phyloP scores from a whole-genome alignment of 2,329 filamentous ascomycete genomes.

The Cercospora canescens region DNA sequence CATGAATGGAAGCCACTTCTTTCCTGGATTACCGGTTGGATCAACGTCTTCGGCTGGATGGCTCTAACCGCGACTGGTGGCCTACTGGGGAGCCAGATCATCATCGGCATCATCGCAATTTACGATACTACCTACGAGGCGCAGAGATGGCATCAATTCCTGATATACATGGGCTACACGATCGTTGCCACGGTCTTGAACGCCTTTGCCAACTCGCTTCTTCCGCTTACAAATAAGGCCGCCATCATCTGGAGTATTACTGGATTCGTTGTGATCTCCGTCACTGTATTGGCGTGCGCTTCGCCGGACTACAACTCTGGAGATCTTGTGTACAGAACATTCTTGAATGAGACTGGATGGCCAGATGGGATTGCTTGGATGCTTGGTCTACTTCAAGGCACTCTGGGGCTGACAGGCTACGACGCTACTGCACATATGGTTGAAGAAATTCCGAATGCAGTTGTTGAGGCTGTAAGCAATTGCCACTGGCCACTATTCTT shows the following conservation, averaged over 20 bases:
- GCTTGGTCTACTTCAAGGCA: conserved; percentile 43
- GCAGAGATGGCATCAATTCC: conserved; percentile 69
- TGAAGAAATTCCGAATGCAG: conserved; percentile 39
- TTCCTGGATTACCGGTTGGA: conserved; percentile 73
- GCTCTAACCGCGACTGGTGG: conserved; percentile 67
- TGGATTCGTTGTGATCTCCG: conserved; percentile 69
- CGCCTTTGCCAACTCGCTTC: conserved; percentile 60
- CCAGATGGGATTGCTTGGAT: conserved; percentile 44
- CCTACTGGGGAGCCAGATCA: conserved; percentile 65
- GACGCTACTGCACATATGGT: conserved; percentile 55
- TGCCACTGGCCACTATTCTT: background rate
- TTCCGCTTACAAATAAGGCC: conserved; percentile 66
- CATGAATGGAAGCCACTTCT: conserved; percentile 61
- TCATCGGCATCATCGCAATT: conserved; percentile 65
- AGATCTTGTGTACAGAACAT: conserved; percentile 65
- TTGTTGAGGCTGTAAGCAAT: conserved; percentile 28
- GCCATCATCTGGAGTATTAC: conserved; percentile 71
- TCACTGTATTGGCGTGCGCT: conserved; percentile 66
- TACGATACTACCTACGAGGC: conserved; percentile 59
- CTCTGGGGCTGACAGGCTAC: conserved; percentile 47
- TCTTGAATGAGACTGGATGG: conserved; percentile 59
- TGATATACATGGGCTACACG: conserved; percentile 69
- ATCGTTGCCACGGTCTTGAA: conserved; percentile 64
- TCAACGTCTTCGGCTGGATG: conserved; percentile 71
- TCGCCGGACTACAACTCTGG: conserved; percentile 65